A percentile compares a stretch with the other conserved stretches of the same genome.
Conservation (phyloP, 2,329 filamentous ascomycete genomes). For the Phialocephala subalpina region DNA sequence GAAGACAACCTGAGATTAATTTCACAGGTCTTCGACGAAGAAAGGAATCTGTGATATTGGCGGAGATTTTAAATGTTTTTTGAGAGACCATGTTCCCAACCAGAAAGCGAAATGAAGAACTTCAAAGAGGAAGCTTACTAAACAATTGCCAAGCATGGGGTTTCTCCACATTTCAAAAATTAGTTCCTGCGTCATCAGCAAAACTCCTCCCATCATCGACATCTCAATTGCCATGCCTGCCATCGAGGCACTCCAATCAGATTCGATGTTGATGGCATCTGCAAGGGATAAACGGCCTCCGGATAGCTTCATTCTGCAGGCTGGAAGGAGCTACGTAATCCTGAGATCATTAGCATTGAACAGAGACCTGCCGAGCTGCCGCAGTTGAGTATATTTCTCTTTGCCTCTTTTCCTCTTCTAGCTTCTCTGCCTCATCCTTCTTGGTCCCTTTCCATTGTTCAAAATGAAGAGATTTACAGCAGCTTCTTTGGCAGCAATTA, state of each 20-base stretch:
- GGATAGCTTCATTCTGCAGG: neutral
- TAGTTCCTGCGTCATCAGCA: neutral
- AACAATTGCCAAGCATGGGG: neutral
- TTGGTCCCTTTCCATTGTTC: neutral
- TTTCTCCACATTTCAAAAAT: neutral
- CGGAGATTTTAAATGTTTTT: too few relatives aligned
- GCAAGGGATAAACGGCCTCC: neutral
- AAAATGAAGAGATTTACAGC: neutral
- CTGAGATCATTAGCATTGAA: neutral
- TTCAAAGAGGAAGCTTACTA: neutral
- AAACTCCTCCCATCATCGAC: constrained; percentile 1
- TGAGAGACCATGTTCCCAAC: too few relatives aligned
- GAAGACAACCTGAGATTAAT: too few relatives aligned
- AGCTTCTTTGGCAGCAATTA: constrained; percentile 5
- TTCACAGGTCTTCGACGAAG: too few relatives aligned
- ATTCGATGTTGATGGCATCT: neutral
- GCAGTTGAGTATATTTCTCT: neutral
- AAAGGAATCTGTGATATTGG: too few relatives aligned
- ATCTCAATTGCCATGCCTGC: neutral
- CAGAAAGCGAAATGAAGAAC: neutral
- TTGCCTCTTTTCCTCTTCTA: neutral
- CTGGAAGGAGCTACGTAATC: neutral
- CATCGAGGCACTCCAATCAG: neutral
- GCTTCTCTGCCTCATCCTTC: neutral
- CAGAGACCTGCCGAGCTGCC: neutral